Evolutionary conservation across 106 monocot genomes (phyloP), one percentile per base, ranked within the genome.

Genomic region (Agapanthus africanus): DNA sequence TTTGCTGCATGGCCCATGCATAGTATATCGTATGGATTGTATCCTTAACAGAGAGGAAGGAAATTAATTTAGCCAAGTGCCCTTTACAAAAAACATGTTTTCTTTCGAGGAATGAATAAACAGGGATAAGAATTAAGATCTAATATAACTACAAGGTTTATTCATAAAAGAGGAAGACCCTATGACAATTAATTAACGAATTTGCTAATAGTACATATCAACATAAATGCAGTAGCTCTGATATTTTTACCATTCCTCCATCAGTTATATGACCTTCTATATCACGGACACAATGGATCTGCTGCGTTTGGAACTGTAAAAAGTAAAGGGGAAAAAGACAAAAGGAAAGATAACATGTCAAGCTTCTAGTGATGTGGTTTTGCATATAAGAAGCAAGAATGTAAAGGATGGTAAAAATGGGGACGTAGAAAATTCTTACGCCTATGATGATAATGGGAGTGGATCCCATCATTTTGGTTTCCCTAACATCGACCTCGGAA

Each of bases 381-480:
- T 25, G 6, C 14, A 47, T n/a, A 38, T 21, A 22, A n/a, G 6
- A 65, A 40, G 19, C 23, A 22, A 27, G 10, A 16, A 36, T 72
- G 34, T 33, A 54, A 59, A 73, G 36, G 26, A 47, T 23, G 10
- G 47, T 19, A 0, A 67, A 30, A 65, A 64, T 36, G 26, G 0
- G 18, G 23, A 41, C 52, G 27, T 25, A 5, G 37, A 19, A 66
- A 59, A 52, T 13, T 15, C 46, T 90, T 85, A 92, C 97, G 54
- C 63, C 78, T 70, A 97, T 63, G 38, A 92, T 82, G 31, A 97
- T 97, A 40, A 92, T 83, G 14, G 97, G 97, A 52, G 84, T 70
- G 61, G 88, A 89, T 69, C 89, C 97, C 89, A 97, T 82, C 92
- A 97, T 82, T 86, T 92, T 97, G 23, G 89, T 89, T 80, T 97